Evolutionary conservation across 805 yeast species (phyloP).

Genomic region (Schwanniomyces occidentalis): DNA sequence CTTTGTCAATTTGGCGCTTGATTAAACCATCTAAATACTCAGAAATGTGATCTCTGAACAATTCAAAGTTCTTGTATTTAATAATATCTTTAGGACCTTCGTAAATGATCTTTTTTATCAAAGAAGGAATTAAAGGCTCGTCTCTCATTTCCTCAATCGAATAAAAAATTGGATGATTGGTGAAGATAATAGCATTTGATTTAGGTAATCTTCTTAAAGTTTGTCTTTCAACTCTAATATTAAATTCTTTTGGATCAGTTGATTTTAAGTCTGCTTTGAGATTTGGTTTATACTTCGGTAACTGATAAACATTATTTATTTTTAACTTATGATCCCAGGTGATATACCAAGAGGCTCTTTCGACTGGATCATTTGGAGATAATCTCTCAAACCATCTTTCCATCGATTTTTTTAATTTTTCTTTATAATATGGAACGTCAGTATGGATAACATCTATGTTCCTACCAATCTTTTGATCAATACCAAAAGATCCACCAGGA

Average conservation of each 20-base stretch:
- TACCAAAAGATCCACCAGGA: conserved; percentile 76
- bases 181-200: conserved; percentile 64
- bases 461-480: conserved; percentile 58
- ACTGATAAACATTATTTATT: conserved; percentile 55
- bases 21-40: conserved; percentile 59
- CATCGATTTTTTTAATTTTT: conserved; percentile 67
- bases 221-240: conserved; percentile 73
- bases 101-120: conserved; percentile 58
- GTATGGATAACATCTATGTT: conserved; percentile 64
- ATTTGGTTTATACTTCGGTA: conserved; percentile 46
- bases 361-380: conserved; percentile 63
- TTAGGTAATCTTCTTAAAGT: conserved; percentile 68
- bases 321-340: conserved; percentile 71
- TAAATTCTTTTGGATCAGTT: conserved; percentile 53
- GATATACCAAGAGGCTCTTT: conserved; percentile 74
- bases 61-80: conserved; percentile 61
- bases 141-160: conserved; percentile 78
- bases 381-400: conserved; percentile 69
- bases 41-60: conserved; percentile 58
- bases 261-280: conserved; percentile 25
- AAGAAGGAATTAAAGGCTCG: conserved; percentile 77
- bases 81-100: conserved; percentile 69
- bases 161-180: conserved; percentile 78
- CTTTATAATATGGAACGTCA: conserved; percentile 69
- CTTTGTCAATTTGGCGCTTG: conserved; percentile 56